Evolutionary conservation across 2,329 filamentous ascomycete genomes (phyloP), one percentile per base, ranked within the genome.

Genomic region (Colletotrichum spaethianum): DNA sequence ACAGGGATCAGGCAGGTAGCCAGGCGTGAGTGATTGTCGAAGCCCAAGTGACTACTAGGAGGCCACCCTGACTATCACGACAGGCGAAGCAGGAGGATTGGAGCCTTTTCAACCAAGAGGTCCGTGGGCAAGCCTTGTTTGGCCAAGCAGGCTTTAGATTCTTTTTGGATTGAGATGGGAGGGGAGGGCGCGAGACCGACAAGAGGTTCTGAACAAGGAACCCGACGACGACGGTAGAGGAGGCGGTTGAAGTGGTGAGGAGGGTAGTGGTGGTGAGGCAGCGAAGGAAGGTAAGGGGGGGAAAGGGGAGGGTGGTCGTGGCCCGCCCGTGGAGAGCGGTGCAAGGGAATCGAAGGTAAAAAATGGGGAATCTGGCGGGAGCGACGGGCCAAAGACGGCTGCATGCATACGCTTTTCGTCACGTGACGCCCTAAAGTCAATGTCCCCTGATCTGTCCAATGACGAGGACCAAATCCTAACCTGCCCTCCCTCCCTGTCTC

Each of bases 331-430:
- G 48, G 33, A 67, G 63, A 68, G 38, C 11, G 31, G 53, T 56
- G 33, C 69, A 68, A 68, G 69, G 68, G 69, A 68, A 57, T 68
- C 63, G 28, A 52, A 50, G 55, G 66, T 48, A 72, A 73, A 69
- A 73, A 61, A 60, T 65, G 70, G 70, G 38, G 64, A 65, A 60
- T 33, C 38, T 44, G 20, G 67, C 67, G 70, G 70, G 70, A 73
- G 48, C 67, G 66, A 70, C 70, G 68, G 68, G 63, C 42, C 67
- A 71, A 18, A 68, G 48, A n/a, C 68, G 70, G 70, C 55, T 73
- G 70, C 70, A 70, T 73, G 70, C 70, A 73, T 73, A 44, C 38
- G 53, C 48, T n/a, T 48, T 9, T 7, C 14, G 12, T 73, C 70
- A 73, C 70, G 70, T 73, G 69, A 72, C 14, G 12, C 55, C 53